Evolutionary conservation across 225 moss, liverwort and hornwort genomes (phyloP).

Genomic region (Marchantia paleacea): DNA sequence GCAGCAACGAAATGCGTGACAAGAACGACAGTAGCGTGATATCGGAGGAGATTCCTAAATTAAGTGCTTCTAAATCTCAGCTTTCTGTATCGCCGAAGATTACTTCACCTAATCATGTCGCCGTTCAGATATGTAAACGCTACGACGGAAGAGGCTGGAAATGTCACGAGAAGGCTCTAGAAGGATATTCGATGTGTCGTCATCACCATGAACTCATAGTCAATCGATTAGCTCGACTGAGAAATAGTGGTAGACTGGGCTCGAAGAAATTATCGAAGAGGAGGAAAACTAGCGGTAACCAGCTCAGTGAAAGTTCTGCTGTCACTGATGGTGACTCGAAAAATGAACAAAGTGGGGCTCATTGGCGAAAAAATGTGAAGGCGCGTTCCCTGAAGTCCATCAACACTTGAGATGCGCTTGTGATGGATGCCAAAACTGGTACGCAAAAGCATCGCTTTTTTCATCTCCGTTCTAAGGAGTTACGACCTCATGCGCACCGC

Average conservation of each 20-base stretch:
- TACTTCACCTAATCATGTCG: slow-evolving; percentile 39
- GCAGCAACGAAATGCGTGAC: neutral
- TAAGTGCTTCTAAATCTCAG: slow-evolving; percentile 12
- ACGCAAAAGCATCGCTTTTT: neutral
- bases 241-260: slow-evolving; percentile 39
- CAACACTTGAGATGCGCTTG: slow-evolving; percentile 19
- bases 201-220: slow-evolving; percentile 94
- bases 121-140: slow-evolving; percentile 74
- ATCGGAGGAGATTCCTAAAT: slow-evolving; percentile 12
- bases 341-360: slow-evolving; percentile 17
- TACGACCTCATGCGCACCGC: neutral
- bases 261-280: slow-evolving; percentile 33
- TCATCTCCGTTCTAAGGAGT: neutral
- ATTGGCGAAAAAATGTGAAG: slow-evolving; percentile 44
- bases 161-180: slow-evolving; percentile 67
- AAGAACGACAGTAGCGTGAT: slow-evolving; percentile 13
- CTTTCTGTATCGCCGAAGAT: slow-evolving; percentile 5
- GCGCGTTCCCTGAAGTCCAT: slow-evolving; percentile 46
- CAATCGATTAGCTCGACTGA: slow-evolving; percentile 77
- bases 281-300: slow-evolving; percentile 25
- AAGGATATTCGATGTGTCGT: slow-evolving; percentile 83
- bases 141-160: slow-evolving; percentile 96
- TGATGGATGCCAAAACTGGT: neutral
- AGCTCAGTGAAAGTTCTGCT: slow-evolving; percentile 12
- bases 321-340: slow-evolving; percentile 28